phyloP scores from a whole-genome alignment of 306 rosid species.

The Dryas drummondii region DNA sequence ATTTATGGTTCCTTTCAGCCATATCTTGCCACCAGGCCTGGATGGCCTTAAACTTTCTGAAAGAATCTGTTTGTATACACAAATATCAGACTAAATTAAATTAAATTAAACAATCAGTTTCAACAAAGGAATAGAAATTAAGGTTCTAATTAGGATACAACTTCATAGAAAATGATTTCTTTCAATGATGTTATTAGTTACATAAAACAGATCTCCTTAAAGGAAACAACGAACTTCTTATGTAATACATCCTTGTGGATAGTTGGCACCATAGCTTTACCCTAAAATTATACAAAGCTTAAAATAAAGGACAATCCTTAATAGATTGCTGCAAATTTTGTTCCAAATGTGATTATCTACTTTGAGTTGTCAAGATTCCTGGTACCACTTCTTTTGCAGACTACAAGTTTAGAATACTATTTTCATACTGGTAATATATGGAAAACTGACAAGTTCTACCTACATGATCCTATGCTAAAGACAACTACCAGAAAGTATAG shows the following conservation, averaged over 20 bases:
- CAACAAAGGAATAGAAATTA: not conserved
- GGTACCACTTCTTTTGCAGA: not conserved
- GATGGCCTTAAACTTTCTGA: conserved; percentile 72
- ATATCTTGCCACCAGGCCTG: conserved; percentile 94
- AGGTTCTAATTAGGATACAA: not conserved
- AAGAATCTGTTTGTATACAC: conserved; percentile 51
- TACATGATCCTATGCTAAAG: not conserved
- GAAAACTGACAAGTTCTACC: not conserved
- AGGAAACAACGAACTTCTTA: not conserved
- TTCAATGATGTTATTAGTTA: not conserved
- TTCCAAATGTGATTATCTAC: conserved; percentile 9
- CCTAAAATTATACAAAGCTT: not conserved
- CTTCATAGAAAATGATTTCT: not conserved
- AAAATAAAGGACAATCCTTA: not conserved
- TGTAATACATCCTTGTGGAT: not conserved
- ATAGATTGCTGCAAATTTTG: conserved; percentile 14
- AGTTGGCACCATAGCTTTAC: not conserved
- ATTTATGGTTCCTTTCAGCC: conserved; percentile 58
- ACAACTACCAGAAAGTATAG: conserved; percentile 21
- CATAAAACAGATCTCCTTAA: too few species aligned
- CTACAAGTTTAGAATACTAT: not conserved
- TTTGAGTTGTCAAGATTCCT: not conserved
- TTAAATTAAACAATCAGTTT: not conserved
- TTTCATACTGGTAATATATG: not conserved
- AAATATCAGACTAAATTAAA: not conserved